Evolutionary conservation across 106 monocot species (phyloP).

Genomic region (Gastrodia elata): DNA sequence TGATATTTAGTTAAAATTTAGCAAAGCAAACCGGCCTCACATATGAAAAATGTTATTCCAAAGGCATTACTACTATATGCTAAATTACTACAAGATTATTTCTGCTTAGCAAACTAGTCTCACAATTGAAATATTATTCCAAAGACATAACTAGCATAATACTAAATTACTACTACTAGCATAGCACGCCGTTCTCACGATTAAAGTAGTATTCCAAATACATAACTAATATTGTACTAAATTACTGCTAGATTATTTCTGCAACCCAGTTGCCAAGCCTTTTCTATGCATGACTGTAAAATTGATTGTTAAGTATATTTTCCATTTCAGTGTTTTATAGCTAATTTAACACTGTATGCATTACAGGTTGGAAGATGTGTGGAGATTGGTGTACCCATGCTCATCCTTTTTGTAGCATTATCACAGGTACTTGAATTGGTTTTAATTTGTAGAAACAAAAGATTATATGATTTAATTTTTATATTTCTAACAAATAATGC

Average conservation of each 20-base stretch:
- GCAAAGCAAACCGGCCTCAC: too few species aligned
- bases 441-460: background rate
- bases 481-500: background rate
- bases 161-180: too few species aligned
- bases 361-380: constrained; percentile 85
- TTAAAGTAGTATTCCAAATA: too few species aligned
- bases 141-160: too few species aligned
- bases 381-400: constrained; percentile 93
- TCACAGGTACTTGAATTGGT: constrained; percentile 51
- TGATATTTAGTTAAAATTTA: too few species aligned
- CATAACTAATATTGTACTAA: too few species aligned
- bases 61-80: too few species aligned
- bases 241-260: background rate
- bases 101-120: too few species aligned
- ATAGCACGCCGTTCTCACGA: too few species aligned
- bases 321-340: background rate
- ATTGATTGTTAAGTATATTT: background rate
- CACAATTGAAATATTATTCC: too few species aligned
- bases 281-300: background rate
- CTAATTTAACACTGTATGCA: background rate
- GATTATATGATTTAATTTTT: background rate
- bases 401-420: constrained; percentile 64
- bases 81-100: too few species aligned
- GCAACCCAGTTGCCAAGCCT: background rate
- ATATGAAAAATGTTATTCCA: too few species aligned